Base-by-base conservation (phyloP, 495 filamentous ascomycete species). In the Pseudotulostoma volvatum region DNA sequence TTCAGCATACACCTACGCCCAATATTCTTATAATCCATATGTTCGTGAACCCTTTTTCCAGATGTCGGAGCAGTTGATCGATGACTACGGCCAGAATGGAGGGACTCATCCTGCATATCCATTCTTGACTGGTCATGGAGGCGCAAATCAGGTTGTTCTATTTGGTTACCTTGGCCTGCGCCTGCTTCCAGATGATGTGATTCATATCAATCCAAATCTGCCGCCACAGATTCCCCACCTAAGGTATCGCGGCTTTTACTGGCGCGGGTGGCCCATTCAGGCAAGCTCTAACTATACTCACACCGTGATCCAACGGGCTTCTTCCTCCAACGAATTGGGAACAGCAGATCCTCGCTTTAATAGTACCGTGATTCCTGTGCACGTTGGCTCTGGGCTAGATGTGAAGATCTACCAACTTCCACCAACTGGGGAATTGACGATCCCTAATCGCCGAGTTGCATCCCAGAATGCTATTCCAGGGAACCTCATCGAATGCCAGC, bases 401-500 rank as follows among this genome's bases (percentile, higher is more conserved):
- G 44, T 47, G 7, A 66, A 52, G 0, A 50, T 60, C 36, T 69
- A 76, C 55, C 45, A 48, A 0, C 64, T 84, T 3, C 46, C 56
- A n/a, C 43, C 64, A 7, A 63, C 64, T 34, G 55, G 71, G 14
- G 7, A 19, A 0, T 41, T 84, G 32, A 64, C 62, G 0, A 39
- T 87, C 13, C 56, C 63, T 0, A 86, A 84, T 52, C 70, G 77
- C 3, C 57, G 61, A 18, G 61, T 66, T 32, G 56, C 51, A 11
- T 47, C 52, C 4, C 32, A 56, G 11, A 64, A 63, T 42, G 74
- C 74, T 1, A 53, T 74, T 2, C 36, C 55, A 0, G 67, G 65
- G 5, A 84, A 87, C 46, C 64, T 82, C 16, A 61, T 73, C 0
- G 81, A 87, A 60, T 86, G 80, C 56, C 61, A 62, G 13, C 63